Conservation (phyloP, 2,329 filamentous ascomycete genomes). For the Neurospora crassa region DNA sequence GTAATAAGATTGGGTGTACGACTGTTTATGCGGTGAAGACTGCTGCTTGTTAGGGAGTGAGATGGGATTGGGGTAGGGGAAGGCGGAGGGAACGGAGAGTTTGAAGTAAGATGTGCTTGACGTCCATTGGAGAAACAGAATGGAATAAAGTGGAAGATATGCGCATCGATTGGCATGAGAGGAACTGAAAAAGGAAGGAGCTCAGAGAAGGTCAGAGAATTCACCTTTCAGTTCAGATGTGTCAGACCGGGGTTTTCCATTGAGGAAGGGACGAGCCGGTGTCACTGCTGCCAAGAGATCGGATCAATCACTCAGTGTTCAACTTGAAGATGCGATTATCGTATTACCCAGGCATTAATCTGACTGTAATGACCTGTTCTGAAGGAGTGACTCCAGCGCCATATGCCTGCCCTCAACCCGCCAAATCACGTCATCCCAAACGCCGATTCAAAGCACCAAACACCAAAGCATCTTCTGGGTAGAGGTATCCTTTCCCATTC, state of each 20-base stretch:
- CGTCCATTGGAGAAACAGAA: too few relatives aligned
- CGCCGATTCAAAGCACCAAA: background rate
- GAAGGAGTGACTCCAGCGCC: background rate
- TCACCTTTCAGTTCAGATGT: background rate
- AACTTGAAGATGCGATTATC: background rate
- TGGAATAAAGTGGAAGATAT: too few relatives aligned
- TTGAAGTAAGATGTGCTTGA: background rate
- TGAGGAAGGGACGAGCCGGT: background rate
- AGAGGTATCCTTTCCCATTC: background rate
- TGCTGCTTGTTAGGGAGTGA: slow-evolving; percentile 8
- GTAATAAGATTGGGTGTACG: slow-evolving; percentile 21
- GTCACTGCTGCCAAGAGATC: background rate
- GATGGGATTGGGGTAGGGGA: background rate
- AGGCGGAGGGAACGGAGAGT: background rate
- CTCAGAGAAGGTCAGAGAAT: background rate
- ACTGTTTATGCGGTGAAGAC: slow-evolving; percentile 18
- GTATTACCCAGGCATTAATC: background rate
- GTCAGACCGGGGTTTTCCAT: background rate
- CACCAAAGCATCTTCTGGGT: background rate
- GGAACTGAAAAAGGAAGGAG: background rate
- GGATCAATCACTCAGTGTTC: background rate
- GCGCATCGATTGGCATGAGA: background rate
- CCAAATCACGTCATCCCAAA: background rate
- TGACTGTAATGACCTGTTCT: background rate
- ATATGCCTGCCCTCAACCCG: background rate